Percentiles rank a stretch among this genome's conserved stretches.
Evolutionary conservation across 331 rosid species (phyloP).

Genomic region (Dryas integrifolia): DNA sequence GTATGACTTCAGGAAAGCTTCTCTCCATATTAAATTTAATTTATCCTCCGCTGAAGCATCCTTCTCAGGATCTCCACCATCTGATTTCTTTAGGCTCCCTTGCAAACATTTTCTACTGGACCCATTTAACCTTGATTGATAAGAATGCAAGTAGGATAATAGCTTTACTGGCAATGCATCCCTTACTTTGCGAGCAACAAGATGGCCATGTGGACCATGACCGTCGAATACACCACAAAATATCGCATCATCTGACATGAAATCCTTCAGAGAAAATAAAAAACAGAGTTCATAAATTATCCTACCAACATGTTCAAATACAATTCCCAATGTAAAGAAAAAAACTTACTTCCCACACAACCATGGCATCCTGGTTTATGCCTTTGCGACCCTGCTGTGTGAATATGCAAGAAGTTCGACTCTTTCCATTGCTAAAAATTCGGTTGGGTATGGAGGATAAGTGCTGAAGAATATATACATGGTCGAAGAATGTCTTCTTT

Average conservation of each 20-base stretch:
- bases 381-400: slow-evolving; percentile 97
- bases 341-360: slow-evolving; percentile 92
- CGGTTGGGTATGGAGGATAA: slow-evolving; percentile 67
- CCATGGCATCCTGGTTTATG: slow-evolving; percentile 93
- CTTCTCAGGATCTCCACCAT: slow-evolving; percentile 55
- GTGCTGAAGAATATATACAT: slow-evolving; percentile 53
- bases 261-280: slow-evolving; percentile 52
- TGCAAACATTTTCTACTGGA: slow-evolving; percentile 49
- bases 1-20: slow-evolving; percentile 78
- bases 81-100: slow-evolving; percentile 39
- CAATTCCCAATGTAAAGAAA: slow-evolving; percentile 9
- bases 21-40: slow-evolving; percentile 67
- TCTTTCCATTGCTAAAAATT: slow-evolving; percentile 81
- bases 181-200: slow-evolving; percentile 89
- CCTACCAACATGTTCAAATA: slow-evolving; percentile 17
- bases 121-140: slow-evolving; percentile 48
- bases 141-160: slow-evolving; percentile 59
- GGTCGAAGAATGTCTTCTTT: slow-evolving; percentile 80
- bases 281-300: slow-evolving; percentile 1
- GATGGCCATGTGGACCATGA: slow-evolving; percentile 92
- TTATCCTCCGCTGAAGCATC: slow-evolving; percentile 57
- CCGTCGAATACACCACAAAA: slow-evolving; percentile 96
- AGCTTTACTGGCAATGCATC: slow-evolving; percentile 73
- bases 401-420: slow-evolving; percentile 70
- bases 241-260: slow-evolving; percentile 66